A percentile compares a stretch with the other conserved stretches of the same genome.
Evolutionary conservation across 1,284 basidiomycete species (phyloP).

Genomic region (Trichosporon inkin): DNA sequence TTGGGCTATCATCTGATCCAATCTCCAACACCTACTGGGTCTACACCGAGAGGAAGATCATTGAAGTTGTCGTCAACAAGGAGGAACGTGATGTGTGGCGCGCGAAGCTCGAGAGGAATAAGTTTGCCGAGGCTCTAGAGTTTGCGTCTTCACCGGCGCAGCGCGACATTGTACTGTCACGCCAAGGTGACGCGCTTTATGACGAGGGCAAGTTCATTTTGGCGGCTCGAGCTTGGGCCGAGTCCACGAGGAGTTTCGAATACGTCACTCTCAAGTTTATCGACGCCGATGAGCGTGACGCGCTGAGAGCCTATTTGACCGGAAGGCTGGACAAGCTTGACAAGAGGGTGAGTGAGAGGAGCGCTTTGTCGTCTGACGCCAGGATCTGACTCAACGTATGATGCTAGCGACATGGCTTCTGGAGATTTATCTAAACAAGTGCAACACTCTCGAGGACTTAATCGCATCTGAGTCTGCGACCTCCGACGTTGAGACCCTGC

Average conservation of each 20-base stretch:
- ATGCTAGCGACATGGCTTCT: conserved; percentile 98
- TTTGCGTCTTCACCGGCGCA: conserved; percentile 80
- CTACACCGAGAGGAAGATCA: conserved; percentile 82
- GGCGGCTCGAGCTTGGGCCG: conserved; percentile 86
- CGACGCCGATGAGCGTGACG: conserved; percentile 86
- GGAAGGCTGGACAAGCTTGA: conserved; percentile 76
- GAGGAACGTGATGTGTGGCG: conserved; percentile 95
- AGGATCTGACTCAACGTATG: conserved; percentile 91
- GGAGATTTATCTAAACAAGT: conserved; percentile 94
- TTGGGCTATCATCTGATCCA: conserved; percentile 74
- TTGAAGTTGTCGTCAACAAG: conserved; percentile 79
- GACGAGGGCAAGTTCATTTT: conserved; percentile 77
- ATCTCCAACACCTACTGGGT: conserved; percentile 91
- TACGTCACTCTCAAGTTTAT: conserved; percentile 87
- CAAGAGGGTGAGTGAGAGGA: conserved; percentile 60
- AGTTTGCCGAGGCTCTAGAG: conserved; percentile 71
- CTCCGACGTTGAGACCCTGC: conserved; percentile 79
- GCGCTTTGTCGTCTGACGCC: conserved; percentile 13
- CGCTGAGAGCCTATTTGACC: conserved; percentile 83
- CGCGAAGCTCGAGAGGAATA: conserved; percentile 73
- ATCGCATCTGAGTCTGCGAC: conserved; percentile 67
- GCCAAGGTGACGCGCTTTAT: conserved; percentile 83
- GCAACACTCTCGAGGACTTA: conserved; percentile 87
- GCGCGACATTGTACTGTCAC: conserved; percentile 74
- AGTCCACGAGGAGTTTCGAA: conserved; percentile 83